phyloP scores from a whole-genome alignment of 352 stramenopile genomes.

The Phytophthora foliorum region DNA sequence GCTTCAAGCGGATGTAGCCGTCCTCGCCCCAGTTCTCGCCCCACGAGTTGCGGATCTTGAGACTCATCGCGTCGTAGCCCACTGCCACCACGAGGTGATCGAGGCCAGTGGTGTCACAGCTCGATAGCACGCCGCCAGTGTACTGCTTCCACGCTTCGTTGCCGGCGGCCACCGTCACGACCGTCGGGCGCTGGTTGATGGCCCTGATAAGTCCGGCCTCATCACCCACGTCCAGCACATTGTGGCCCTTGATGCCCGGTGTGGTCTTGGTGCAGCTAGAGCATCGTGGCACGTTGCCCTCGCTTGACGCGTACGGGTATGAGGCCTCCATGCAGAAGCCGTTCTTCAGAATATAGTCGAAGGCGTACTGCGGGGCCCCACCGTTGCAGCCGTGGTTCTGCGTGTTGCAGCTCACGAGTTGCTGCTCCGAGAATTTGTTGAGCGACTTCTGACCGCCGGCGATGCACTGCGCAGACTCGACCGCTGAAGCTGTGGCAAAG shows the following conservation, averaged over 20 bases:
- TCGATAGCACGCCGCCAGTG: slow-evolving; percentile 88
- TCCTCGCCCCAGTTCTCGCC: slow-evolving; percentile 91
- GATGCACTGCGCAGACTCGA: slow-evolving; percentile 92
- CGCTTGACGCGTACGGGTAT: slow-evolving; percentile 30
- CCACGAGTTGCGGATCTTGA: slow-evolving; percentile 98
- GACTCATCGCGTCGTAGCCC: slow-evolving; percentile 89
- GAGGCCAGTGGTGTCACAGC: slow-evolving; percentile 79
- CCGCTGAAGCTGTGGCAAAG: slow-evolving; percentile 91
- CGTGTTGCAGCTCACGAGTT: slow-evolving; percentile 91
- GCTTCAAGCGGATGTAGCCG: slow-evolving; percentile 93
- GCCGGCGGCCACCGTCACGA: slow-evolving; percentile 93
- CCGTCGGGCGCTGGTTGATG: slow-evolving; percentile 92
- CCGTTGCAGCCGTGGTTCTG: slow-evolving; percentile 90
- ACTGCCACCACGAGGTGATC: slow-evolving; percentile 97
- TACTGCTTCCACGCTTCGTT: slow-evolving; percentile 97
- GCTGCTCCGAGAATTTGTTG: slow-evolving; percentile 88
- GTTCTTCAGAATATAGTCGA: slow-evolving; percentile 89
- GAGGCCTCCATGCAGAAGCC: slow-evolving; percentile 72
- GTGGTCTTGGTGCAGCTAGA: slow-evolving; percentile 25
- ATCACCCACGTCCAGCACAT: slow-evolving; percentile 56
- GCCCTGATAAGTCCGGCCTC: slow-evolving; percentile 83
- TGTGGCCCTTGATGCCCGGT: slow-evolving; percentile 49
- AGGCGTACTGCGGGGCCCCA: slow-evolving; percentile 87
- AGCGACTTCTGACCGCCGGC: slow-evolving; percentile 58
- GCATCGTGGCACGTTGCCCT: slow-evolving; percentile 32